A percentile compares a stretch with the other conserved stretches of the same genome.
Evolutionary conservation across 768 basidiomycete species (phyloP).

Genomic region (Russula abietina): DNA sequence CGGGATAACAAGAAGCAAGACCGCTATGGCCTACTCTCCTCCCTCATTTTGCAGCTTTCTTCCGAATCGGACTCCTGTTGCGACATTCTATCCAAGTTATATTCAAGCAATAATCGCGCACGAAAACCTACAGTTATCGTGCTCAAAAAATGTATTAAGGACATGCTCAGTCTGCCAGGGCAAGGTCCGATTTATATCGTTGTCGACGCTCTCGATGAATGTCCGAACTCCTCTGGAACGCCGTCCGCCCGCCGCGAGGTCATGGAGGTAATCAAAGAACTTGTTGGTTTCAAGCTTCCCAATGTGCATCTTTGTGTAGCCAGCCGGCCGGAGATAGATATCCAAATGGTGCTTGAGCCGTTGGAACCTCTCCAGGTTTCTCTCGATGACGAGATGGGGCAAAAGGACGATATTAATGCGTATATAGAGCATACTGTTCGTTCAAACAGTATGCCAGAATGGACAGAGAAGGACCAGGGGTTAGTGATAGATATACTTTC

Average conservation of each 20-base stretch:
- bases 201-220: neutral
- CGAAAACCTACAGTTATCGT: neutral
- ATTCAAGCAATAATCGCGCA: neutral
- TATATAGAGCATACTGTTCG: neutral
- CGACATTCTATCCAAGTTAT: neutral
- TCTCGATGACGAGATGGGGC: neutral
- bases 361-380: neutral
- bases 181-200: neutral
- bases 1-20: neutral
- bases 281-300: neutral
- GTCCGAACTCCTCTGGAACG: neutral
- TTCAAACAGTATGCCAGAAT: neutral
- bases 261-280: neutral
- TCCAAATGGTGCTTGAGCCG: neutral
- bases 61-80: neutral
- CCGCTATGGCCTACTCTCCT: neutral
- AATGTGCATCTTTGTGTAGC: neutral
- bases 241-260: neutral
- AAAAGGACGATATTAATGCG: neutral
- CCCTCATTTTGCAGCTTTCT: neutral
- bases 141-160: neutral
- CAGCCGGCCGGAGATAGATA: neutral
- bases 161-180: neutral
- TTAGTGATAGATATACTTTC: neutral
- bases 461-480: neutral